Percentiles rank a stretch among this genome's conserved stretches.
Evolutionary conservation across 306 rosid species (phyloP).

Genomic region (Neltuma alba): DNA sequence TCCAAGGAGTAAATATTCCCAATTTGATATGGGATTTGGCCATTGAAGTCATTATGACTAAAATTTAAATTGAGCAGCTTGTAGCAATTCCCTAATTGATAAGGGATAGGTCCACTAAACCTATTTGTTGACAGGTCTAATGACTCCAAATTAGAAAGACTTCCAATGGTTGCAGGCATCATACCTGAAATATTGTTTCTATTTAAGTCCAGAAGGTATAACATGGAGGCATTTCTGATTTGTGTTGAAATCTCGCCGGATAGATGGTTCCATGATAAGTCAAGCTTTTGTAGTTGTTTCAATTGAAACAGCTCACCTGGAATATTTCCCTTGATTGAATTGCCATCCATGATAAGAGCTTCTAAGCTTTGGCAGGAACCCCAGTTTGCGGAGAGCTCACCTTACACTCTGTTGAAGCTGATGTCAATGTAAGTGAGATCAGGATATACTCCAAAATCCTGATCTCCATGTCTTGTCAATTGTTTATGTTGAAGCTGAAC

Average conservation of each 20-base stretch:
- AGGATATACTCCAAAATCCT: neutral
- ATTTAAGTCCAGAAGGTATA: neutral
- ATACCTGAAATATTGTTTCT: conserved; percentile 36
- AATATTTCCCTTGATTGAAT: neutral
- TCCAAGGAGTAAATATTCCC: conserved; percentile 34
- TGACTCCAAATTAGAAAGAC: conserved; percentile 25
- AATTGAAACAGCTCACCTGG: conserved; percentile 31
- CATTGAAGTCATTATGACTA: conserved; percentile 17
- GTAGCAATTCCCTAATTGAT: conserved; percentile 28
- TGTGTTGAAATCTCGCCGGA: conserved; percentile 32
- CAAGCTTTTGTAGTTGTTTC: conserved; percentile 24
- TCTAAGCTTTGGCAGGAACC: neutral
- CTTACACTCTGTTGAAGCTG: neutral
- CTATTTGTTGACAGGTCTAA: conserved; percentile 44
- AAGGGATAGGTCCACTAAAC: conserved; percentile 42
- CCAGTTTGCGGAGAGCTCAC: neutral
- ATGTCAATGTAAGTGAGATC: neutral
- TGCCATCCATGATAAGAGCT: neutral
- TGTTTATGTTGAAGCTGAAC: neutral
- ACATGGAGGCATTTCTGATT: neutral
- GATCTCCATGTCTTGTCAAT: neutral
- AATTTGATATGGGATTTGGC: conserved; percentile 37
- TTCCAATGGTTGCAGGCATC: conserved; percentile 33
- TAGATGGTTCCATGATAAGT: conserved; percentile 35
- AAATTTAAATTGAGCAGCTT: conserved; percentile 28